phyloP scores from a whole-genome alignment of 2,329 filamentous ascomycete species.

The Pezizomycotina sp. region DNA sequence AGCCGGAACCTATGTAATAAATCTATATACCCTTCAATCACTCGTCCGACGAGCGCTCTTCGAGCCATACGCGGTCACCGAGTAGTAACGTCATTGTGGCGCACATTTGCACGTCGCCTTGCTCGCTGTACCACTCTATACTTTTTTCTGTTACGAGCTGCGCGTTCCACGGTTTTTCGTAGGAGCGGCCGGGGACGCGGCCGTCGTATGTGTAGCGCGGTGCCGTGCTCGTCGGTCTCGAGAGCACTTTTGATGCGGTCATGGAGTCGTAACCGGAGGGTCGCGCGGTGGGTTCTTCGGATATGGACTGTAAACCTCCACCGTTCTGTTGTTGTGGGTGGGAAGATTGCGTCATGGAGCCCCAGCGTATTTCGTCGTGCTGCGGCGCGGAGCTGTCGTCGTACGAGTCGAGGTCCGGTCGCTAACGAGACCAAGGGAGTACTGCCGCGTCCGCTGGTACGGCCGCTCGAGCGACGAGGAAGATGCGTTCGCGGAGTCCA shows the following conservation, averaged over 20 bases:
- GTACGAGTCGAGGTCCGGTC: slow-evolving; percentile 22
- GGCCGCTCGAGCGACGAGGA: too few relatives aligned
- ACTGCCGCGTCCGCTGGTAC: slow-evolving; percentile 17
- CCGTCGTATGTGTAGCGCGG: slow-evolving; percentile 14
- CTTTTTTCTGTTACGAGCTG: slow-evolving; percentile 20
- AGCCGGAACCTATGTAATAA: slow-evolving; percentile 21
- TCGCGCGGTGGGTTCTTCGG: slow-evolving; percentile 4
- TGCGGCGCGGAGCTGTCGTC: slow-evolving; percentile 16
- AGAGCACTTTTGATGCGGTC: slow-evolving; percentile 6
- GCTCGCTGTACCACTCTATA: slow-evolving; percentile 19
- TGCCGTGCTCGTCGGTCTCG: slow-evolving; percentile 6
- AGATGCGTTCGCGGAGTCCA: too few relatives aligned
- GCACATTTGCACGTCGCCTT: slow-evolving; percentile 23
- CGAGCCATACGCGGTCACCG: slow-evolving; percentile 12
- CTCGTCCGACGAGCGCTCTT: slow-evolving; percentile 19
- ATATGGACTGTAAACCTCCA: slow-evolving; percentile 12
- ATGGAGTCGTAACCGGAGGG: slow-evolving; percentile 5
- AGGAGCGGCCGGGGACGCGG: slow-evolving; percentile 13
- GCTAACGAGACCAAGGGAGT: slow-evolving; percentile 19
- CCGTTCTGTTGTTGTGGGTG: slow-evolving; percentile 12
- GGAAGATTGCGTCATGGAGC: slow-evolving; percentile 7
- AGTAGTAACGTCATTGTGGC: slow-evolving; percentile 20
- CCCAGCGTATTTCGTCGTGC: slow-evolving; percentile 9
- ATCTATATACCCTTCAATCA: slow-evolving; percentile 23
- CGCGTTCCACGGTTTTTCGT: slow-evolving; percentile 19